Evolutionary conservation across 176 grass and related monocot genomes (phyloP), one percentile per base, ranked within the genome.

Genomic region (Phoenix roebelenii): DNA sequence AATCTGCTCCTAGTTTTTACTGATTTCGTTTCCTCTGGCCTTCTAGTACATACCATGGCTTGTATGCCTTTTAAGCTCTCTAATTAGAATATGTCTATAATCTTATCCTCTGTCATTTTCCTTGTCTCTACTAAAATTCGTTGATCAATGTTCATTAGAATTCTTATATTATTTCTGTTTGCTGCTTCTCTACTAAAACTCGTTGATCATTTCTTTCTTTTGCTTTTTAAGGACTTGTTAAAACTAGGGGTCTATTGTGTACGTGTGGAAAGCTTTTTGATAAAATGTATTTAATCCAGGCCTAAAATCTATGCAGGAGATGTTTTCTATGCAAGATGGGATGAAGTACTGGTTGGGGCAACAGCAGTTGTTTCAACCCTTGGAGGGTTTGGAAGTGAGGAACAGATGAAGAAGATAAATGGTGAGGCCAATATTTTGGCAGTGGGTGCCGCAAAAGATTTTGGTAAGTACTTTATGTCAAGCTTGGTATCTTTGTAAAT

Each of bases 361-460:
- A 98, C 87, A 56, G 82, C 93, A 87, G 76, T 89, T 67, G 87
- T 89, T 52, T 92, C 93, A 44, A 98, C 93, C 30, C 52, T 98
- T 58, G 93, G 87, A 75, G 93, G 93, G 20, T 85, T 98, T 76
- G 93, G 93, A 22, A 98, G 79, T 16, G 93, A 98, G 52, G 93
- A 98, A 64, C 87, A 98, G 35, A 98, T 98, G 93, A 92, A 98
- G 65, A 82, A 65, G 71, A 92, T 92, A 76, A 88, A 98, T 73
- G 87, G 93, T 17, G 87, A 98, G 65, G 93, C 93, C 59, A 98
- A 92, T 83, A 22, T 85, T 54, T 23, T 85, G 52, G 84, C 93
- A 67, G 68, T 92, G 18, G 73, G 88, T 50, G 79, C 82, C 57
- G 81, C 93, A 58, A 92, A 89, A 70, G 74, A 85, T 69, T 83